Conservation (phyloP, 164 flowering plant species). For the Annona cherimola region DNA sequence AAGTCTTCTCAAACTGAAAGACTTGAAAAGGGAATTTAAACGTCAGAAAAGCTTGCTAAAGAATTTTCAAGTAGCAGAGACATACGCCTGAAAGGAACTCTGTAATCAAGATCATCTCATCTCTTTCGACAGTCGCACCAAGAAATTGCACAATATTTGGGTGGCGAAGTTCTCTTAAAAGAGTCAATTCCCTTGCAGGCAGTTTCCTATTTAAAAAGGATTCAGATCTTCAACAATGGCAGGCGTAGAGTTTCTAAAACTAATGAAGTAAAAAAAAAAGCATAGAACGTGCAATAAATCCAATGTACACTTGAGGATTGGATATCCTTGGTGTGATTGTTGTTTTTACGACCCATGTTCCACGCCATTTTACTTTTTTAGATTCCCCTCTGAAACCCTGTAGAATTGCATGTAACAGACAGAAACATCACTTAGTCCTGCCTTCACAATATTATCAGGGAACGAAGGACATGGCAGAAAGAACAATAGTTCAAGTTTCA, state of each 20-base stretch:
- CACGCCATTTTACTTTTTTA: constrained; percentile 55
- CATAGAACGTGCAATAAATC: neutral
- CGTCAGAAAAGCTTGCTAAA: neutral
- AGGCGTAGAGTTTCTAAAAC: neutral
- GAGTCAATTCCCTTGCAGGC: constrained; percentile 41
- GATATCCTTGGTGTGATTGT: constrained; percentile 32
- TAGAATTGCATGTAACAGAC: neutral
- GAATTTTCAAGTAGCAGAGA: neutral
- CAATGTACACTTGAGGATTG: constrained; percentile 32
- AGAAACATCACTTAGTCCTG: neutral
- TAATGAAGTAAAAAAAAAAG: neutral
- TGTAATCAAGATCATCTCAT: constrained; percentile 51
- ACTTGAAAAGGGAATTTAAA: neutral
- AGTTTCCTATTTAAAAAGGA: constrained; percentile 30
- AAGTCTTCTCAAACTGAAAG: neutral
- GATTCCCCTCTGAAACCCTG: constrained; percentile 38
- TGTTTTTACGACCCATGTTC: constrained; percentile 64
- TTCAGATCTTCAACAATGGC: neutral
- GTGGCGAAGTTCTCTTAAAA: constrained; percentile 48
- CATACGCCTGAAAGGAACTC: constrained; percentile 48
- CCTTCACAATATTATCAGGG: too few species aligned
- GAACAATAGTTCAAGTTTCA: too few species aligned
- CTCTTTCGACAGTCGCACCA: constrained; percentile 47
- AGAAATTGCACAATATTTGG: constrained; percentile 68
- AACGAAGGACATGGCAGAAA: too few species aligned